Evolutionary conservation across 306 rosid species (phyloP).

Genomic region (Malus sieversii): DNA sequence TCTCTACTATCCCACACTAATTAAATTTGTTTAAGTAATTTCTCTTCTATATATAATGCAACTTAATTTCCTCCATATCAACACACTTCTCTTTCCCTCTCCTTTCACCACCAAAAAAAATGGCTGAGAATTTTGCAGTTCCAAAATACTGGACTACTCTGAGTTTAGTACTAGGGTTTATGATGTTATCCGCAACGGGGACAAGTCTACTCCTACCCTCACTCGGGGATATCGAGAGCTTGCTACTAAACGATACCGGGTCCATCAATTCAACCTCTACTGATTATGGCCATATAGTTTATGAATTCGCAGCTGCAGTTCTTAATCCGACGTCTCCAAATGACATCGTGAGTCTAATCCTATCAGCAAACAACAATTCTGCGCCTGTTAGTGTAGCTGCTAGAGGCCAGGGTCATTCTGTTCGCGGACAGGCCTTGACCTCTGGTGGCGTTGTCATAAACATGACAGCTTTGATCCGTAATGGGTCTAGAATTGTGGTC

Average conservation of each 20-base stretch:
- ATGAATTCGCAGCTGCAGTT: slow-evolving; percentile 32
- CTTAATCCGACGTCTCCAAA: slow-evolving; percentile 34
- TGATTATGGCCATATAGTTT: slow-evolving; percentile 59
- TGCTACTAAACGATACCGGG: slow-evolving; percentile 36
- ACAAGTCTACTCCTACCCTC: slow-evolving; percentile 5
- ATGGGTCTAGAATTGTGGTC: slow-evolving; percentile 30
- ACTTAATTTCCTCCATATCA: neutral
- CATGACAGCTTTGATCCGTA: slow-evolving; percentile 38
- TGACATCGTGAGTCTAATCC: slow-evolving; percentile 39
- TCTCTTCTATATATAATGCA: neutral
- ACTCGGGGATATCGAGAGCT: slow-evolving; percentile 17
- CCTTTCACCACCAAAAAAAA: neutral
- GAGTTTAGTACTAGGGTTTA: neutral
- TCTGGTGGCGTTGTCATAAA: slow-evolving; percentile 63
- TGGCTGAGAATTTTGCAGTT: neutral
- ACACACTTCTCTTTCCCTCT: neutral
- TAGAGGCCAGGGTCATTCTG: slow-evolving; percentile 73
- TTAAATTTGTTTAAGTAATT: neutral
- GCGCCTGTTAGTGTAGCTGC: slow-evolving; percentile 35
- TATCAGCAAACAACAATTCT: slow-evolving; percentile 25
- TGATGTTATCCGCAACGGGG: neutral
- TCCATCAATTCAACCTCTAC: slow-evolving; percentile 39
- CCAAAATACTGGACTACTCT: neutral
- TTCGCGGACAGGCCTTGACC: slow-evolving; percentile 69
- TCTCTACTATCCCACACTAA: neutral